A percentile compares a stretch with the other conserved stretches of the same genome.
phyloP scores from a whole-genome alignment of 2,329 filamentous ascomycete species.

The Talaromyces sp. region DNA sequence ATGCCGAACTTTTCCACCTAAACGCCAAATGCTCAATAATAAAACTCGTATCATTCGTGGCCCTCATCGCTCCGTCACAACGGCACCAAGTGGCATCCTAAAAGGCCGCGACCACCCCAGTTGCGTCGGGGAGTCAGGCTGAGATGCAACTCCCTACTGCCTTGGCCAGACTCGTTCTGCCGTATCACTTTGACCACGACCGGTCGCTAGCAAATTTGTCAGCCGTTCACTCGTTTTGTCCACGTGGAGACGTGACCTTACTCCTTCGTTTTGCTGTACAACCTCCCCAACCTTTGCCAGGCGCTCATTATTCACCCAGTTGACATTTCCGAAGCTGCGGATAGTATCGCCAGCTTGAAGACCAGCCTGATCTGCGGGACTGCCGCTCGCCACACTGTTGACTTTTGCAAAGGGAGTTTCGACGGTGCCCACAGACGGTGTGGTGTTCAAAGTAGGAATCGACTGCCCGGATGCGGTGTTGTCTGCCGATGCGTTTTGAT shows the following conservation, averaged over 20 bases:
- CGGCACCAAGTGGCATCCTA: constrained; percentile 86
- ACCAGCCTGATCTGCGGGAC: constrained; percentile 78
- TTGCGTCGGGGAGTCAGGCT: constrained; percentile 68
- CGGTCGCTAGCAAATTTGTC: constrained; percentile 48
- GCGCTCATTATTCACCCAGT: constrained; percentile 77
- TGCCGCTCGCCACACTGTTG: constrained; percentile 70
- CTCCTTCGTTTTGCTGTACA: constrained; percentile 83
- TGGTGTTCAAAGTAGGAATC: constrained; percentile 15
- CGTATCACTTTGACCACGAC: constrained; percentile 64
- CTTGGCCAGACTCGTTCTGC: constrained; percentile 37
- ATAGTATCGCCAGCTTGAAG: constrained; percentile 75
- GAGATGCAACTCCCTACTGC: constrained; percentile 56
- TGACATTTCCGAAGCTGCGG: constrained; percentile 76
- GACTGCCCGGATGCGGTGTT: background rate
- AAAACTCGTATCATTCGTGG: background rate
- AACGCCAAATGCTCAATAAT: background rate
- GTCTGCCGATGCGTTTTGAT: constrained; percentile 33
- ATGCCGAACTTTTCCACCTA: background rate
- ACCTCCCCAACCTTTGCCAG: constrained; percentile 81
- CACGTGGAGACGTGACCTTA: constrained; percentile 42
- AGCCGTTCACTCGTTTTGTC: background rate
- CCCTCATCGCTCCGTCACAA: constrained; percentile 44
- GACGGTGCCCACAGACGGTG: constrained; percentile 27
- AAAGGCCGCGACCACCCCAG: constrained; percentile 84
- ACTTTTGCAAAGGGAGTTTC: constrained; percentile 78